phyloP scores from a whole-genome alignment of 306 rosid genomes.

The Corylus americana region DNA sequence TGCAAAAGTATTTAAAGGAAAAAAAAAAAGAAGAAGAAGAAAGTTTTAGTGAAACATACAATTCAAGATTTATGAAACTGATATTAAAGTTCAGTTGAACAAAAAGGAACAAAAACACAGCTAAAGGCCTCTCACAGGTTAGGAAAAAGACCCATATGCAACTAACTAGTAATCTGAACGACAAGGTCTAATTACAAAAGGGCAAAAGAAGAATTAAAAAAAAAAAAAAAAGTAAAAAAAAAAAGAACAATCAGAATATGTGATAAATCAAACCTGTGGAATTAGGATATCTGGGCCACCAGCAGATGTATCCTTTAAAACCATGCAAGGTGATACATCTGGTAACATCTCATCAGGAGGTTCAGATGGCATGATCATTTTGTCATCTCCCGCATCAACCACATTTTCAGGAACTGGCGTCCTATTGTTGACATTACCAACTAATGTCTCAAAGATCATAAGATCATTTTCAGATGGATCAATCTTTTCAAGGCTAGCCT shows the following conservation, averaged over 20 bases:
- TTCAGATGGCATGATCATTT: constrained; percentile 32
- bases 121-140: not conserved
- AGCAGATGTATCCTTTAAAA: constrained; percentile 25
- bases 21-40: not conserved
- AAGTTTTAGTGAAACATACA: not conserved
- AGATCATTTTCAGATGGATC: constrained; percentile 38
- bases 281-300: constrained; percentile 39
- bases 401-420: constrained; percentile 35
- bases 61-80: not conserved
- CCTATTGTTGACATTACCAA: constrained; percentile 28
- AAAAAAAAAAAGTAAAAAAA: not conserved
- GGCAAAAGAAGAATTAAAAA: not conserved
- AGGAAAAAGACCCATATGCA: not conserved
- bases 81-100: not conserved
- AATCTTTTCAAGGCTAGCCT: constrained; percentile 30
- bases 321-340: constrained; percentile 36
- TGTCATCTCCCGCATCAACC: constrained; percentile 28
- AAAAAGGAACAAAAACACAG: not conserved
- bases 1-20: not conserved
- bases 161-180: not conserved
- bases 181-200: not conserved
- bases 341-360: constrained; percentile 38
- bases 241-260: not conserved
- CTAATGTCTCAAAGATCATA: constrained; percentile 32
- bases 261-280: constrained; percentile 54